These are phyloP conservation scores for Cystofilobasidium macerans DNA, from an alignment of 768 basidiomycete species.

Conservation along the genomic window DNA sequence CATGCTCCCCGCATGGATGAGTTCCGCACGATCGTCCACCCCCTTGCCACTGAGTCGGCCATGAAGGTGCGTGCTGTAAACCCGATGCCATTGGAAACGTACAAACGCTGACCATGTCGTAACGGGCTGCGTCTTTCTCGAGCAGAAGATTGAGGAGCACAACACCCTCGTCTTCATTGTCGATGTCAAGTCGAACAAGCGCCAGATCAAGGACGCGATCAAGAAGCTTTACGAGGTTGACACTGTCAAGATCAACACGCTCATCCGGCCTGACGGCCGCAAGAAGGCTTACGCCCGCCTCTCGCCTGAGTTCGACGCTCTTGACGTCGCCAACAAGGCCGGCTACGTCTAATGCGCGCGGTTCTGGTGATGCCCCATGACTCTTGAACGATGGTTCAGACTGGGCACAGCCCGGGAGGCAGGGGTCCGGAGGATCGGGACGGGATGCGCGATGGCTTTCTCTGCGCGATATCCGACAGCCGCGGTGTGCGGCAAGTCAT, in stretches of 20 bases:
- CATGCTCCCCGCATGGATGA: conserved; percentile 94
- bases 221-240: conserved; percentile 98
- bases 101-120: too few species aligned
- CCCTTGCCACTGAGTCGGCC: conserved; percentile 35
- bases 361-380: too few species aligned
- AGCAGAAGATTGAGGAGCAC: conserved; percentile 98
- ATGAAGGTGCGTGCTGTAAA: conserved; percentile 26
- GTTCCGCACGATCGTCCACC: conserved; percentile 75
- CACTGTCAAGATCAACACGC: conserved; percentile 91
- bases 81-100: too few species aligned
- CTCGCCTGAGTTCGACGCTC: conserved; percentile 86
- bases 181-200: conserved; percentile 89
- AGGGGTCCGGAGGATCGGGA: too few species aligned
- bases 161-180: conserved; percentile 99
- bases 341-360: conserved; percentile 26
- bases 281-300: conserved; percentile 99
- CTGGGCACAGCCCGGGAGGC: too few species aligned
- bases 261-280: conserved; percentile 96
- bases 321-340: conserved; percentile 77
- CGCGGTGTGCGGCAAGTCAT: too few species aligned
- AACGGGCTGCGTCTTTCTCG: background rate
- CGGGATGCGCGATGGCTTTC: too few species aligned
- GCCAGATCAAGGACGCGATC: conserved; percentile 98
- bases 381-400: too few species aligned
- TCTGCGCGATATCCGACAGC: too few species aligned